Conservation (phyloP, 805 yeast species). For the Saturnispora serradocipensis region DNA sequence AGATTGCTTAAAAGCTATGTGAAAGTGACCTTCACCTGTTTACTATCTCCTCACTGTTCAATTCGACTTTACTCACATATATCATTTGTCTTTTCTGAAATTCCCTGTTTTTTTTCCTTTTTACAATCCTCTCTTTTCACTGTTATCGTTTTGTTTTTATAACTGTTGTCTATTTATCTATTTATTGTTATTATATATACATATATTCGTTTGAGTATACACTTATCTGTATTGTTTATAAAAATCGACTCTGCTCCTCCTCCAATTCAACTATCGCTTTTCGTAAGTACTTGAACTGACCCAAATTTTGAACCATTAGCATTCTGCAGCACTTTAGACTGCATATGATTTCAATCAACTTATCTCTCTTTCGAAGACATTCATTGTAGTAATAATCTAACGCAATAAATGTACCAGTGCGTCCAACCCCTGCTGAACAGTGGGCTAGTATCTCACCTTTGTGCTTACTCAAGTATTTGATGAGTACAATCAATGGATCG, state of each 20-base stretch:
- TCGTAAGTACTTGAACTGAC: constrained; percentile 43
- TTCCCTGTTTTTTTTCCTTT: not conserved
- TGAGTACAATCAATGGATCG: constrained; percentile 1
- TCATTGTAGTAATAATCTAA: constrained; percentile 30
- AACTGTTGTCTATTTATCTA: not conserved
- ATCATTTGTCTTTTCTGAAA: not conserved
- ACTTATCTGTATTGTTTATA: not conserved
- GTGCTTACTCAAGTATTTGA: not conserved
- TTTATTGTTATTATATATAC: not conserved
- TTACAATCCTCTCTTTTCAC: not conserved
- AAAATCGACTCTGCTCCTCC: not conserved
- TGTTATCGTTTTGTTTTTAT: not conserved
- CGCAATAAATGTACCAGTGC: constrained; percentile 45
- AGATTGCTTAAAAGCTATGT: not conserved
- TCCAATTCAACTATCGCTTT: constrained; percentile 22
- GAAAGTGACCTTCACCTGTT: not conserved
- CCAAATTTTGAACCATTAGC: constrained; percentile 46
- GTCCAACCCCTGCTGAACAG: constrained; percentile 55
- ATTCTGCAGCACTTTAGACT: constrained; percentile 40
- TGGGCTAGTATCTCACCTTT: constrained; percentile 32
- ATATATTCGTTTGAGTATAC: not conserved
- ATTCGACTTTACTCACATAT: not conserved
- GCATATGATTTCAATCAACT: constrained; percentile 35
- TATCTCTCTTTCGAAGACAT: constrained; percentile 14
- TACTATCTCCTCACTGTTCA: not conserved